Conservation (phyloP, 108 stramenopile species). For the Fistulifera solaris region DNA sequence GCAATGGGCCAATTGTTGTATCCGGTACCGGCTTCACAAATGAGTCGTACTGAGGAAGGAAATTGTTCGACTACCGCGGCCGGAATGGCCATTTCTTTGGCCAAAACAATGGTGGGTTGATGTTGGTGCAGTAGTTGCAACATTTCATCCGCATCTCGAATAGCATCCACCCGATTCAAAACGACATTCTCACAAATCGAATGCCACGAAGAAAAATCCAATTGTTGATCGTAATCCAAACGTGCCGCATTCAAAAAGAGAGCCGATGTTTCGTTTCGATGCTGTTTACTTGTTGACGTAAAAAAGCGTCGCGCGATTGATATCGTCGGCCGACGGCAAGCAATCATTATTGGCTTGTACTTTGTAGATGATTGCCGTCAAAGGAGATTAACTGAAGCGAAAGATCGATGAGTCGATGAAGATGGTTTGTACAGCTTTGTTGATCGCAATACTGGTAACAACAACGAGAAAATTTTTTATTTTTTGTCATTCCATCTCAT, state of each 20-base stretch:
- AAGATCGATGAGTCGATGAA: too few species aligned
- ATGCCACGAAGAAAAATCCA: conserved; percentile 46
- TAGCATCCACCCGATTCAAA: conserved; percentile 41
- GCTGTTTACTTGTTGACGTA: conserved; percentile 9
- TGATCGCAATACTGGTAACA: too few species aligned
- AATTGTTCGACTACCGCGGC: conserved; percentile 32
- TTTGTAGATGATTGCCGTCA: too few species aligned
- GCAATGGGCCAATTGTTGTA: conserved; percentile 80
- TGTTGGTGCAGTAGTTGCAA: conserved; percentile 39
- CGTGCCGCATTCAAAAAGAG: conserved; percentile 66
- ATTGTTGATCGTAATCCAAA: conserved; percentile 61
- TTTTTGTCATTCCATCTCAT: too few species aligned
- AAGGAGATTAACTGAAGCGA: too few species aligned
- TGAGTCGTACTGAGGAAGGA: conserved; percentile 49
- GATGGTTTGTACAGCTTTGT: too few species aligned
- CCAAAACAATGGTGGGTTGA: conserved; percentile 69
- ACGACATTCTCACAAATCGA: conserved; percentile 35
- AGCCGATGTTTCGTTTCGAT: conserved; percentile 20
- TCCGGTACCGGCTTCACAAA: conserved; percentile 85
- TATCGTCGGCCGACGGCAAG: too few species aligned
- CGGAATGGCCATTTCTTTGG: conserved; percentile 78
- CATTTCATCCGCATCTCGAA: conserved; percentile 56
- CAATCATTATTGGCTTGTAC: too few species aligned
- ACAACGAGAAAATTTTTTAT: too few species aligned
- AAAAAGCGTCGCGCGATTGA: neutral